Percentiles rank a stretch among this genome's conserved stretches.
phyloP scores from a whole-genome alignment of 106 monocot species.

The Dioscorea dumetorum region DNA sequence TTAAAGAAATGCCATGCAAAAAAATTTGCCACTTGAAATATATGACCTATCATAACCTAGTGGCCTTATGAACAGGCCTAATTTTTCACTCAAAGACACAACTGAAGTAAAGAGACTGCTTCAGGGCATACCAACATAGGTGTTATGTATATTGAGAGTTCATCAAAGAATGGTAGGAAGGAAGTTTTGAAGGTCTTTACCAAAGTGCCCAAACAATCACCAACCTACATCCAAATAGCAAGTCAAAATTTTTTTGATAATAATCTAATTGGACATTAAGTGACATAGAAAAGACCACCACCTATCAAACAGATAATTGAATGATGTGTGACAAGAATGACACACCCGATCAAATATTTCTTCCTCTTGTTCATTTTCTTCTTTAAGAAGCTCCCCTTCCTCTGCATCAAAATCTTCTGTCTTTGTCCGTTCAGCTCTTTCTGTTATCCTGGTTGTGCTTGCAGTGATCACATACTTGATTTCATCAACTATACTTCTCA shows the following conservation, averaged over 20 bases:
- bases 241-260: background rate
- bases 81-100: too few relatives aligned
- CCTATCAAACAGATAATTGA: too few relatives aligned
- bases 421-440: conserved; percentile 76
- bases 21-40: too few relatives aligned
- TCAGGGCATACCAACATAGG: conserved; percentile 85
- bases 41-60: too few relatives aligned
- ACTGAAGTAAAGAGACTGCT: background rate
- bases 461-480: conserved; percentile 91
- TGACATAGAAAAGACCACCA: too few relatives aligned
- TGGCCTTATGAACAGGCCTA: too few relatives aligned
- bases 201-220: conserved; percentile 82
- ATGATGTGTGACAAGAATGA: too few relatives aligned
- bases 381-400: conserved; percentile 82
- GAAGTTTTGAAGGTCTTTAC: conserved; percentile 84
- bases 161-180: conserved; percentile 96
- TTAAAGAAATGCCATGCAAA: too few relatives aligned
- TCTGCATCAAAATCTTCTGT: conserved; percentile 96
- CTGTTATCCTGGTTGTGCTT: conserved; percentile 67
- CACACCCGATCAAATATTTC: conserved; percentile 89
- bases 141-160: conserved; percentile 74
- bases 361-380: conserved; percentile 98
- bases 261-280: too few relatives aligned
- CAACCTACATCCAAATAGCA: conserved; percentile 43
- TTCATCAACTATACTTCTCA: conserved; percentile 76